Evolutionary conservation across 805 yeast species (phyloP), one percentile per base, ranked within the genome.

Genomic region (Candida incommunis): DNA sequence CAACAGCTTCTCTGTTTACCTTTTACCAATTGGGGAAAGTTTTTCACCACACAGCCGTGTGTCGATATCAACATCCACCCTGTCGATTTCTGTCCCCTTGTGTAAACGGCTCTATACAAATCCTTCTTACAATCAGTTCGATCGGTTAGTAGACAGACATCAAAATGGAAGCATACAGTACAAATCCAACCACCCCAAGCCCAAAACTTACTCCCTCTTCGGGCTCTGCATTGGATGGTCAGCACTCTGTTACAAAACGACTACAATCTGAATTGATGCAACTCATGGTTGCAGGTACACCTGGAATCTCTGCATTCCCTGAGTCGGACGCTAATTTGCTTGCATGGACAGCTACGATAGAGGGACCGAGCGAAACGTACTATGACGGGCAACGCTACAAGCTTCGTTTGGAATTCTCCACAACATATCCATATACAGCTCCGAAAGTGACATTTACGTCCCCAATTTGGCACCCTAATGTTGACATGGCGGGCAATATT

Each of bases 391-490:
- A 73, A 46, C 69, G 64, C 44, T 78, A 70, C 62, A 72, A 72
- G 46, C 64, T 78, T 42, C 57, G 69, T 25, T 58, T 77, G 50
- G 59, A 58, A 40, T 77, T 77, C 54, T 77, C 80, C 9, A 60
- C 63, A 35, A 68, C 70, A 53, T 78, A 77, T 55, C 83, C 83
- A 0, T 75, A 70, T 54, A 57, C 65, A 2, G 76, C 83, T 2
- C 83, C 83, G 22, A 60, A 60, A 23, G 71, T 78, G 54, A 67
- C 61, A 51, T 78, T 78, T 54, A 68, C 67, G 25, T 70, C 76
- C 40, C 80, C 81, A 16, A 71, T 76, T 70, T 74, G 76, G 70
- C 82, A 76, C 54, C 83, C 83, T 23, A 77, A 78, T 54, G 75
- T 77, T 48, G 80, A 76, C 51, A 71, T 73, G 67, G 63, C 71